Percentiles rank a stretch among this genome's conserved stretches.
phyloP scores from a whole-genome alignment of 106 monocot species.

The Gastrodia elata region DNA sequence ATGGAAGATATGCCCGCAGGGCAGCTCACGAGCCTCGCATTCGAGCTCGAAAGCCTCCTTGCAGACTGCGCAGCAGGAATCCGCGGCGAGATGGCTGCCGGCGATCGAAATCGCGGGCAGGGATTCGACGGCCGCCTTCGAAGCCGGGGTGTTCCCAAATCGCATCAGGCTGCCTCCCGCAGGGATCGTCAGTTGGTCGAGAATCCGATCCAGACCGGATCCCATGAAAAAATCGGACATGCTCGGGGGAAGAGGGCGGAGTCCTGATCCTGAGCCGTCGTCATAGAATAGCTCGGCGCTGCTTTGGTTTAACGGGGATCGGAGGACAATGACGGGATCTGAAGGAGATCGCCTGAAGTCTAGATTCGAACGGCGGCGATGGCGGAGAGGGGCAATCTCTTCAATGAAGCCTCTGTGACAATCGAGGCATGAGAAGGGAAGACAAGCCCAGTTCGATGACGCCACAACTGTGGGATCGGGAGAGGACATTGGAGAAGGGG shows the following conservation, averaged over 20 bases:
- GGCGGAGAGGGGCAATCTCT: slow-evolving; percentile 16
- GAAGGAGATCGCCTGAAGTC: slow-evolving; percentile 13
- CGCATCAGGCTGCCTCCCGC: slow-evolving; percentile 8
- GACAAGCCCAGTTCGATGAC: slow-evolving; percentile 19
- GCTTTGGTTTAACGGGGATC: slow-evolving; percentile 3
- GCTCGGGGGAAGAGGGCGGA: slow-evolving; percentile 40
- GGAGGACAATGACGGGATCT: slow-evolving; percentile 34
- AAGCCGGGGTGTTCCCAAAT: slow-evolving; percentile 33
- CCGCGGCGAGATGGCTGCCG: slow-evolving; percentile 12
- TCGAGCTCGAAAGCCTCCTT: slow-evolving; percentile 38
- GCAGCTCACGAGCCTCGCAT: slow-evolving; percentile 35
- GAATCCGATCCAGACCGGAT: slow-evolving; percentile 40
- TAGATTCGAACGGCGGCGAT: background rate
- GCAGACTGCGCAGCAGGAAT: slow-evolving; percentile 44
- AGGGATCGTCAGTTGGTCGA: slow-evolving; percentile 31
- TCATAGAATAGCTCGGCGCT: slow-evolving; percentile 48
- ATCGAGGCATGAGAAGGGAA: slow-evolving; percentile 22
- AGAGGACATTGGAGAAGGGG: slow-evolving; percentile 9
- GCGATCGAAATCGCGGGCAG: slow-evolving; percentile 33
- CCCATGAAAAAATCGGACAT: slow-evolving; percentile 52
- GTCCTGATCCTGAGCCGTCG: slow-evolving; percentile 37
- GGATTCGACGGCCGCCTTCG: slow-evolving; percentile 41
- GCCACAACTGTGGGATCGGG: slow-evolving; percentile 1
- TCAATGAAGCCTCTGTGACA: slow-evolving; percentile 38
- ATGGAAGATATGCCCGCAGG: slow-evolving; percentile 55